phyloP scores from a whole-genome alignment of 2,329 filamentous ascomycete genomes.

The Aspergillus eucalypticola region DNA sequence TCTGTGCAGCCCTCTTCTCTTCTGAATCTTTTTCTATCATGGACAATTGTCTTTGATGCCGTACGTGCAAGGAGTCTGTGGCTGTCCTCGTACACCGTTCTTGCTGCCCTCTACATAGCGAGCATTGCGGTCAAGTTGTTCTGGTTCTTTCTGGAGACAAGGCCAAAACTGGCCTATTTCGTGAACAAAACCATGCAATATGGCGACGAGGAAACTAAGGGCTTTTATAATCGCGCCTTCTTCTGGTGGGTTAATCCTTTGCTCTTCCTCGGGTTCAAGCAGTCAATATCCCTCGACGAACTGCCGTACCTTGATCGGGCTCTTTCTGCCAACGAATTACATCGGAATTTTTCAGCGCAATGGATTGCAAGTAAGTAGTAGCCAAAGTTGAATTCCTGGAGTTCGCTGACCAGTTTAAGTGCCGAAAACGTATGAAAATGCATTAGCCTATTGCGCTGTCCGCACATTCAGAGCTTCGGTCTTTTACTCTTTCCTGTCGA shows the following conservation, averaged over 20 bases:
- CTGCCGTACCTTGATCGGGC: constrained; percentile 7
- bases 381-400: too few relatives aligned
- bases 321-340: not conserved
- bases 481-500: not conserved
- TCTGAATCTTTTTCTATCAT: constrained; percentile 2
- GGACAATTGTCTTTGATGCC: constrained; percentile 3
- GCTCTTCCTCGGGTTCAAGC: constrained; percentile 1
- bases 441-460: not conserved
- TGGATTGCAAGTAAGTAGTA: constrained; percentile 5
- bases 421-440: not conserved
- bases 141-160: constrained; percentile 2
- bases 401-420: not conserved
- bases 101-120: not conserved
- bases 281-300: not conserved
- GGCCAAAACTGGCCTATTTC: not conserved
- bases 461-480: not conserved
- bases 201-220: not conserved
- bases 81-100: not conserved
- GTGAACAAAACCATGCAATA: not conserved
- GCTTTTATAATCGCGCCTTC: constrained; percentile 3
- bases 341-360: not conserved
- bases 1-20: constrained; percentile 2
- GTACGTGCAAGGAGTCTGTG: constrained; percentile 8
- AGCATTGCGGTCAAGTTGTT: constrained; percentile 1
- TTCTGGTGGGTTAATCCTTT: constrained; percentile 15